Percentiles rank a stretch among this genome's conserved stretches.
Conservation (phyloP, 371 early-diverging fungal genomes). For the Lichtheimia hyalospora region DNA sequence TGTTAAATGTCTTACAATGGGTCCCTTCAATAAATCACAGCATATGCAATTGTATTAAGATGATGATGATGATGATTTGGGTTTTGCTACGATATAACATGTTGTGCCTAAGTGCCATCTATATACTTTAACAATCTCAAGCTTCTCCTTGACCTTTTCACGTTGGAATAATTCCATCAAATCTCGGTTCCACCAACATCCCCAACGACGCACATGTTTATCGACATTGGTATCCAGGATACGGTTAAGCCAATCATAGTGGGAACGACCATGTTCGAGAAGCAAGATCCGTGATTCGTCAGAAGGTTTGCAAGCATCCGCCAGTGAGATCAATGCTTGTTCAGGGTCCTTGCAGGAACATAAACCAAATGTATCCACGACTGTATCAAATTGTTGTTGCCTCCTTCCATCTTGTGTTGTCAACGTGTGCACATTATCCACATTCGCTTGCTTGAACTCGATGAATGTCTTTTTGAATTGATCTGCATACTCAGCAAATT, state of each 20-base stretch:
- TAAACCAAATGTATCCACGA: slow-evolving; percentile 81
- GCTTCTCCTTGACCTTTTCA: slow-evolving; percentile 51
- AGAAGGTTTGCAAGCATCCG: slow-evolving; percentile 51
- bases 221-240: slow-evolving; percentile 69
- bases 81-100: slow-evolving; percentile 61
- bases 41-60: slow-evolving; percentile 1
- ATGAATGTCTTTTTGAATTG: slow-evolving; percentile 38
- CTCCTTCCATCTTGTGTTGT: background rate
- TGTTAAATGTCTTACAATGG: too few relatives aligned
- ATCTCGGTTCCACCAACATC: slow-evolving; percentile 90
- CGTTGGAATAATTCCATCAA: slow-evolving; percentile 61
- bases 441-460: slow-evolving; percentile 32
- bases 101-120: slow-evolving; percentile 85
- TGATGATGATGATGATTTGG: slow-evolving; percentile 16
- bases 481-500: slow-evolving; percentile 32
- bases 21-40: too few relatives aligned
- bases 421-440: slow-evolving; percentile 16
- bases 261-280: slow-evolving; percentile 77
- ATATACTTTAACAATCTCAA: slow-evolving; percentile 58
- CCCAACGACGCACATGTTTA: slow-evolving; percentile 78
- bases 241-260: slow-evolving; percentile 66
- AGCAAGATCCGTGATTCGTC: slow-evolving; percentile 65
- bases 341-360: slow-evolving; percentile 77
- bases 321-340: slow-evolving; percentile 62
- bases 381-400: slow-evolving; percentile 60